Base-by-base conservation (phyloP, 495 filamentous ascomycete species). In the Aspergillus olivimuriae region DNA sequence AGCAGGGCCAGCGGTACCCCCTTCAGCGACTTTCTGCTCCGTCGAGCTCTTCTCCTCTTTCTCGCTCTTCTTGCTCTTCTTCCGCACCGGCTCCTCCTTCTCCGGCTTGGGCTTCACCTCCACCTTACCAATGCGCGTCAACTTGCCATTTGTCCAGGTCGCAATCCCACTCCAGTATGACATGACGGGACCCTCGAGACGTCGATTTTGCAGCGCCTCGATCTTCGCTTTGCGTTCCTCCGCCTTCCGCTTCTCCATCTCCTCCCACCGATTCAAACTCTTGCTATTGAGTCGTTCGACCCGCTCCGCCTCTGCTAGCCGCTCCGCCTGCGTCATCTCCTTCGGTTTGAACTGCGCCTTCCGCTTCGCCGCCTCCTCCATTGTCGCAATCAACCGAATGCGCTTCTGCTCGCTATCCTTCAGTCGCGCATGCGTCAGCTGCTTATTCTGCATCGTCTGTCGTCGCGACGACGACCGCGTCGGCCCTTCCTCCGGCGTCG, bases 261-360 rank as follows among this genome's bases (percentile, higher is more conserved):
- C 84, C 63, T 97, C 91, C 91, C 92, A 98, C 30, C 84, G 76
- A 53, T 89, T 94, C 53, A 98, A 63, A 69, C 87, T 95, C 72
- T 91, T 94, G 39, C 83, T 76, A 54, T 96, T 98, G 46, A 77
- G 68, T 61, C 81, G 81, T 61, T 96, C 91, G 21, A 89, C 78
- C 51, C 82, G 68, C 19, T 82, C 89, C 17, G 91, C 92, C 60
- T 94, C 87, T 10, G 78, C 80, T 31, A 98, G 69, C 24, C 87
- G 82, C 47, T 96, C 82, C n/a, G 72, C 86, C 60, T 96, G 92
- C 17, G 88, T 94, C 85, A 95, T 85, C 35, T 81, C 70, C 51
- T 80, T 80, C 8, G 86, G 85, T 60, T 87, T 87, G 18, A 77
- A 58, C 21, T 83, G 81, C 47, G 84, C 85, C 53, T 87, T 84